Base-by-base conservation (phyloP, 1,284 basidiomycete genomes). In the Sanguinoderma infundibulare region DNA sequence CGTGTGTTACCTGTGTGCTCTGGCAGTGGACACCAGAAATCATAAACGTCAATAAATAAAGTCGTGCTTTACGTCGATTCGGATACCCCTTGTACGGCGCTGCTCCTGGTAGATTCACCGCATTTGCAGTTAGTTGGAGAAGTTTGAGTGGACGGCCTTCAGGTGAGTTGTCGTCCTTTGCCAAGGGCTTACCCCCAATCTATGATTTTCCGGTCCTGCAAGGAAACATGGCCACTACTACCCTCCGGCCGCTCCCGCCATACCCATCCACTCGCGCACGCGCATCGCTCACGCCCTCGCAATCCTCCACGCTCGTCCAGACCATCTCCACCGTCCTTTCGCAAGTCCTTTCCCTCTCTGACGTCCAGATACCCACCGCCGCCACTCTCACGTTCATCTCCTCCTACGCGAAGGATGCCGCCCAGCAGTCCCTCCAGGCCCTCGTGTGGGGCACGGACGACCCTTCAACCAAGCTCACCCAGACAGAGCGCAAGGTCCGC, bases 321-420 rank as follows among this genome's bases (percentile, higher is more conserved):
- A 81, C 78, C 26, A 79, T 90, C 44, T 77, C 79, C 0, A 72
- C 75, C 12, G 76, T 81, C n/a, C 75, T 89, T 10, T 67, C 72
- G 12, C 74, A 81, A 57, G 75, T 77, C 5, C 77, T 88, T 7
- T 70, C 78, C 6, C 71, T 89, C 14, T 80, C 84, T 12, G 72
- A 81, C 15, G 67, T 73, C 0, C 82, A 85, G 63, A 77, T 78
- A 9, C 76, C 84, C 59, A 78, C 75, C 0, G 67, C 79, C 0
- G 75, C 83, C 0, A 80, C 82, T 2, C 74, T 74, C 30, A 70
- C 72, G 3, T 91, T 89, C 69, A 40, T 91, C 49, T 74, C 81
- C 7, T 83, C 84, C 5, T 91, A 88, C 60, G 82, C 79, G 6
- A 79, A 79, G 62, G 85, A 89, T 66, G 72, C 72, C 1, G 87